A percentile compares a stretch with the other conserved stretches of the same genome.
Evolutionary conservation across 2,329 filamentous ascomycete genomes (phyloP).

Genomic region (Dichotomopilus funicola): DNA sequence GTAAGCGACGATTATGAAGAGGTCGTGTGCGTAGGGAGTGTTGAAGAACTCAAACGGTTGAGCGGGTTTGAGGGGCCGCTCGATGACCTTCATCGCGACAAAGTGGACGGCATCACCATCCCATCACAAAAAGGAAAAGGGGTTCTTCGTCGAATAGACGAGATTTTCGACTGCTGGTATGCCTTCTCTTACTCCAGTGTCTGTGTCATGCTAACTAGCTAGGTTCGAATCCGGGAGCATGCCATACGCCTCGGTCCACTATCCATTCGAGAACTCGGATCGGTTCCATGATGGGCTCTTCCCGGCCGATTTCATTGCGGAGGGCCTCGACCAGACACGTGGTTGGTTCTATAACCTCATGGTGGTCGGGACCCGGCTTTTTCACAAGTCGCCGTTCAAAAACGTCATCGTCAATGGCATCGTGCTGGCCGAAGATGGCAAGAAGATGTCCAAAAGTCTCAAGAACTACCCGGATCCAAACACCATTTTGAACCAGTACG

Average conservation of each 20-base stretch:
- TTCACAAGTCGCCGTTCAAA: constrained; percentile 78
- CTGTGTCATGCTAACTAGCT: background rate
- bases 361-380: constrained; percentile 84
- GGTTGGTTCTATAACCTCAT: constrained; percentile 95
- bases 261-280: constrained; percentile 53
- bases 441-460: constrained; percentile 96
- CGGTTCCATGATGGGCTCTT: constrained; percentile 67
- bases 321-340: constrained; percentile 80
- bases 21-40: constrained; percentile 76
- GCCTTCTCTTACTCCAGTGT: constrained; percentile 28
- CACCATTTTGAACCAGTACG: constrained; percentile 78
- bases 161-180: constrained; percentile 94
- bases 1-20: constrained; percentile 85
- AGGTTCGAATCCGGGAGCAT: constrained; percentile 80
- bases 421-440: constrained; percentile 86
- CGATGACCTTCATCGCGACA: constrained; percentile 82
- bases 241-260: constrained; percentile 80
- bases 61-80: constrained; percentile 82
- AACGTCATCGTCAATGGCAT: constrained; percentile 94
- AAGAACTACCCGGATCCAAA: constrained; percentile 92
- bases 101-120: constrained; percentile 94
- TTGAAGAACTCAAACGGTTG: constrained; percentile 74
- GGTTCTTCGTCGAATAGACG: constrained; percentile 68
- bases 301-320: constrained; percentile 89
- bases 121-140: constrained; percentile 80